Conservation (phyloP, 345 rosid species). For the Acer campestre region DNA sequence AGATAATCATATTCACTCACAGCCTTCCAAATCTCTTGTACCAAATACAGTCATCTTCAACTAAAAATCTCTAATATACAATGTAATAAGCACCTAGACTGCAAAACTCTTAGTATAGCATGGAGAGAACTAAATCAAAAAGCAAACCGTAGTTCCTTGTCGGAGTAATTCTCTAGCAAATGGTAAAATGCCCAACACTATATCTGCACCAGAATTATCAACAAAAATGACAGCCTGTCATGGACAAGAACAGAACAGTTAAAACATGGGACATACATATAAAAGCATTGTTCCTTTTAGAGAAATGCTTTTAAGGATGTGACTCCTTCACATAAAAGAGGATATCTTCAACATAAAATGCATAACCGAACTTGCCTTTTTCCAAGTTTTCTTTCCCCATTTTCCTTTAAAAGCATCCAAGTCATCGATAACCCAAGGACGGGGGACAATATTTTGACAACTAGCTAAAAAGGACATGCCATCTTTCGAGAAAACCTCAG, state of each 20-base stretch:
- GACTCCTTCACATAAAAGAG: neutral
- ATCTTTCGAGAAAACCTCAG: constrained; percentile 93
- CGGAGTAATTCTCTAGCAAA: constrained; percentile 92
- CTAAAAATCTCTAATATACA: neutral
- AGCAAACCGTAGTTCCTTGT: constrained; percentile 77
- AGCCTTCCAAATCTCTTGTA: neutral
- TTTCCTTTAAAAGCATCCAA: constrained; percentile 70
- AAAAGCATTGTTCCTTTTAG: constrained; percentile 7
- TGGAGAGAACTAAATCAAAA: constrained; percentile 7
- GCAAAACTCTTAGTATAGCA: constrained; percentile 8
- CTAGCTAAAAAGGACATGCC: constrained; percentile 98
- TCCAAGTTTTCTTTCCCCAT: constrained; percentile 93
- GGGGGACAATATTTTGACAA: constrained; percentile 84
- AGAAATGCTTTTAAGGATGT: neutral
- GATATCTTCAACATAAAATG: constrained; percentile 8
- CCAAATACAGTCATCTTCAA: neutral
- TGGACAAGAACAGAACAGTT: constrained; percentile 27
- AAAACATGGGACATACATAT: constrained; percentile 6
- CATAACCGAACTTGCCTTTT: constrained; percentile 58
- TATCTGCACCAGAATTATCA: constrained; percentile 98
- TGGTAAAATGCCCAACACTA: constrained; percentile 90
- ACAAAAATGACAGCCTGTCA: constrained; percentile 90
- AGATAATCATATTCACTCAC: neutral
- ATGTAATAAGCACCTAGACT: neutral
- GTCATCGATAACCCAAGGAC: constrained; percentile 98